These are phyloP conservation scores for Xylariaceae sp. DNA, from an alignment of 2,329 filamentous ascomycete genomes.

Conservation along the genomic window DNA sequence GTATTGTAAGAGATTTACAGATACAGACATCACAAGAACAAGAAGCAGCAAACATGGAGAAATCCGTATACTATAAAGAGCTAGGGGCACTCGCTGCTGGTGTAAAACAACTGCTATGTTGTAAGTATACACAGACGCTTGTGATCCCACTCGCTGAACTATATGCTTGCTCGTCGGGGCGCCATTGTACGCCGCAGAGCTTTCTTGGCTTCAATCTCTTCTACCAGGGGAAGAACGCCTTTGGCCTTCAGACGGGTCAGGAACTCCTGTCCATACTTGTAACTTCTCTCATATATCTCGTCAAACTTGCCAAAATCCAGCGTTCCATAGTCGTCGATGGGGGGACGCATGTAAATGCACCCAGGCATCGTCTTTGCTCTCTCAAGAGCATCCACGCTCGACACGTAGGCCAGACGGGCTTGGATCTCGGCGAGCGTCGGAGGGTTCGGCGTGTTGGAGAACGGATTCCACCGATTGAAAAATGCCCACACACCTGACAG, in stretches of 20 bases:
- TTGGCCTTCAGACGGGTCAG: conserved; percentile 70
- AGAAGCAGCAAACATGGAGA: too few species aligned
- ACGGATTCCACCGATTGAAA: conserved; percentile 94
- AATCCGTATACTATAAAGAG: too few species aligned
- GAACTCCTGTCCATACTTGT: conserved; percentile 77
- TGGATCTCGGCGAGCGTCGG: conserved; percentile 95
- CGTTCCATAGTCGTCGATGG: conserved; percentile 88
- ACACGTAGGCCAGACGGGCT: conserved; percentile 88
- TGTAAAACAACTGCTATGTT: too few species aligned
- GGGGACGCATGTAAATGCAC: conserved; percentile 93
- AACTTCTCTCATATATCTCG: conserved; percentile 88
- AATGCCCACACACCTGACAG: conserved; percentile 94
- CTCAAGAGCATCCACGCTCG: conserved; percentile 88
- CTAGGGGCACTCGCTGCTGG: too few species aligned
- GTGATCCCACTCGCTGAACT: too few species aligned
- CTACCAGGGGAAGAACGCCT: conserved; percentile 64
- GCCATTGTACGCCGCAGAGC: conserved; percentile 73
- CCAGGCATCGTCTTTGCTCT: conserved; percentile 85
- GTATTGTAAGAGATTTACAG: too few species aligned
- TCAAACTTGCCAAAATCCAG: conserved; percentile 97
- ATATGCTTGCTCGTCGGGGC: conserved; percentile 73
- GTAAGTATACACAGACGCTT: too few species aligned
- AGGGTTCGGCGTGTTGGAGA: conserved; percentile 82
- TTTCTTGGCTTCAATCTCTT: conserved; percentile 72
- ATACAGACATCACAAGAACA: too few species aligned